phyloP scores from a whole-genome alignment of 805 yeast genomes.

The Huiozyma sinensis region DNA sequence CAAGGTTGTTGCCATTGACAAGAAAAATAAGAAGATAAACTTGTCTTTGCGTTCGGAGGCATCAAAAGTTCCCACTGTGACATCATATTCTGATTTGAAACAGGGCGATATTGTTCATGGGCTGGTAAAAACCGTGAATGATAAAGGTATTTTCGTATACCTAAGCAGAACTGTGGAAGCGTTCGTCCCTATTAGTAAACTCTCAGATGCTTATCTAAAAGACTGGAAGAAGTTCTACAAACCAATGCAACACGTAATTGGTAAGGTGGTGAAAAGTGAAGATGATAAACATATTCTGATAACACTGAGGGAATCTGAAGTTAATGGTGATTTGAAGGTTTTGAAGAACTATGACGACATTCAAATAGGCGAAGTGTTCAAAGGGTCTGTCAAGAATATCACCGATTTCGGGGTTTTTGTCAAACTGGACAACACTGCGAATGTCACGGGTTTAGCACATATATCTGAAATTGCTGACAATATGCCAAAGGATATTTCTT shows the following conservation, averaged over 20 bases:
- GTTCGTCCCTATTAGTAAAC: slow-evolving; percentile 67
- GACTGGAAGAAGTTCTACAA: slow-evolving; percentile 80
- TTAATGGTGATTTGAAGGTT: slow-evolving; percentile 54
- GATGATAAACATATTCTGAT: slow-evolving; percentile 56
- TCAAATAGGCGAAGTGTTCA: slow-evolving; percentile 55
- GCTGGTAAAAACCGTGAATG: slow-evolving; percentile 63
- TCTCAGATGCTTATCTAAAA: slow-evolving; percentile 70
- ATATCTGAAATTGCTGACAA: slow-evolving; percentile 74
- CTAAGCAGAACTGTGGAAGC: slow-evolving; percentile 65
- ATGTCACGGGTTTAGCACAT: slow-evolving; percentile 81
- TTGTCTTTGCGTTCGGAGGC: slow-evolving; percentile 50
- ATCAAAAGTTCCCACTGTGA: slow-evolving; percentile 41
- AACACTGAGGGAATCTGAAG: slow-evolving; percentile 72
- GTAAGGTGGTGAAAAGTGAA: slow-evolving; percentile 56
- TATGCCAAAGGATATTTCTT: slow-evolving; percentile 40
- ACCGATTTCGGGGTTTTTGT: slow-evolving; percentile 90
- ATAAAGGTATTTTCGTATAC: slow-evolving; percentile 68
- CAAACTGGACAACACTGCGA: slow-evolving; percentile 60
- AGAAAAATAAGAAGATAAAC: slow-evolving; percentile 39
- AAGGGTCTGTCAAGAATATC: slow-evolving; percentile 67
- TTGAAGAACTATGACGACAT: slow-evolving; percentile 59
- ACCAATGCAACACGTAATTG: slow-evolving; percentile 61
- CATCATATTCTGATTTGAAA: slow-evolving; percentile 41
- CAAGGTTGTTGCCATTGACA: slow-evolving; percentile 33
- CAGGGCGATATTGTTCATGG: slow-evolving; percentile 73